Evolutionary conservation across 495 filamentous ascomycete species (phyloP), one percentile per base, ranked within the genome.

Genomic region (Penicillium riverlandense): DNA sequence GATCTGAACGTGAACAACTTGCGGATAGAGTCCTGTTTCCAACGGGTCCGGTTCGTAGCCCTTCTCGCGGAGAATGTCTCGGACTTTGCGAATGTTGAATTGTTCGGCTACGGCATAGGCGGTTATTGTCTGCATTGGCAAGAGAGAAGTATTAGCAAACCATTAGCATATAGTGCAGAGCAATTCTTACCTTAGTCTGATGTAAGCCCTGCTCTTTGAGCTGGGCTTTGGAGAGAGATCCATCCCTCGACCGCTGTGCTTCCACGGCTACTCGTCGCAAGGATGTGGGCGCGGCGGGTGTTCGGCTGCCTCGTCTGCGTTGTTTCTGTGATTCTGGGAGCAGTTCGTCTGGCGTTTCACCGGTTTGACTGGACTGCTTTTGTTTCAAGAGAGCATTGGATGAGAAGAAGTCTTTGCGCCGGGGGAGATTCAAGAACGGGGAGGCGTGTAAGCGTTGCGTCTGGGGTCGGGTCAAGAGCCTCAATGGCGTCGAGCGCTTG

Each of bases 31-130:
- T 1, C 67, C 72, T 10, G 80, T 84, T 30, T 71, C 65, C 45
- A 72, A 74, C 6, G 82, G 82, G 53, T 85, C 82, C 7, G 73
- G 67, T 35, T 76, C 69, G 52, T 76, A 91, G 38, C 85, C 86
- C 63, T 84, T 79, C 40, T 78, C 73, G 44, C 79, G 72, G 8
- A 96, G 58, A 11, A 92, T 82, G 12, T 82, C 77, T 41, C 79
- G 74, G 4, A 87, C 86, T 41, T 71, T 66, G 50, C 78, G 72
- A 66, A 95, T 85, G 53, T 92, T 75, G 65, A 92, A 95, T 55
- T 85, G 81, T 58, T 95, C 88, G 14, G 90, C 88, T 2, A 88
- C 82, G 52, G 88, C 90, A 53, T 89, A 84, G 3, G 90, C 90
- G 28, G 80, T 87, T 33, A 96, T 81, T 43, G 71, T 77, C 67